These are phyloP conservation scores for Beauveria medogensis DNA, from an alignment of 2,329 filamentous ascomycete species.

Conservation along the genomic window DNA sequence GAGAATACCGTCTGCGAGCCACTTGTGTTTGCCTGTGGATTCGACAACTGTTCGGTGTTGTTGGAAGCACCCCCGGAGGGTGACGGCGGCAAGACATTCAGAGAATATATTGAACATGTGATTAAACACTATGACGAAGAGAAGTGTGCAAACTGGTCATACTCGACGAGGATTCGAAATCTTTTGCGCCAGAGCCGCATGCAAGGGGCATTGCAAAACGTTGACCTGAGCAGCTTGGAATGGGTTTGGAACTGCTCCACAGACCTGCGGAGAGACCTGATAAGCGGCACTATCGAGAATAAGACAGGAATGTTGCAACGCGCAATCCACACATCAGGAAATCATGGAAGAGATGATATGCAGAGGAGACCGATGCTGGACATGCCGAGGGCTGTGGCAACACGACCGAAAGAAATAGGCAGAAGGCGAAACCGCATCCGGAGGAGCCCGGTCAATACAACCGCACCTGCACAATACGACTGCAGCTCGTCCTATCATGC, in stretches of 20 bases:
- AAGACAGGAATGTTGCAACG: not conserved
- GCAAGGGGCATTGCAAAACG: not conserved
- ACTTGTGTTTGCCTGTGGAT: constrained; percentile 41
- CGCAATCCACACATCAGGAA: not conserved
- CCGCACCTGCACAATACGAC: not conserved
- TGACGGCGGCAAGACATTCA: constrained; percentile 31
- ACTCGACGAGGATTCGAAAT: constrained; percentile 37
- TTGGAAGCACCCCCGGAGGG: constrained; percentile 34
- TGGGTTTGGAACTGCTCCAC: constrained; percentile 36
- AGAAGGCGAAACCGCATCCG: not conserved
- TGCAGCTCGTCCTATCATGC: not conserved
- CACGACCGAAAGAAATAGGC: not conserved
- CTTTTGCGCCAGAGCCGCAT: constrained; percentile 28
- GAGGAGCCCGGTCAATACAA: not conserved
- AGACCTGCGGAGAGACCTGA: constrained; percentile 35
- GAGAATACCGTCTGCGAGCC: constrained; percentile 32
- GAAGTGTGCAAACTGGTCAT: constrained; percentile 34
- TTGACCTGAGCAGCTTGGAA: constrained; percentile 15
- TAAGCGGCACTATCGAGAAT: constrained; percentile 25
- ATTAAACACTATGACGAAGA: constrained; percentile 39
- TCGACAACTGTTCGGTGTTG: constrained; percentile 35
- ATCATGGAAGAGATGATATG: not conserved
- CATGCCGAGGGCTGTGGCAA: not conserved
- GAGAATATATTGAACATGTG: constrained; percentile 39
- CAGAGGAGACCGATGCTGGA: not conserved